These are phyloP conservation scores for Trichophyton rubrum DNA, from an alignment of 2,329 filamentous ascomycete species.

Conservation along the genomic window DNA sequence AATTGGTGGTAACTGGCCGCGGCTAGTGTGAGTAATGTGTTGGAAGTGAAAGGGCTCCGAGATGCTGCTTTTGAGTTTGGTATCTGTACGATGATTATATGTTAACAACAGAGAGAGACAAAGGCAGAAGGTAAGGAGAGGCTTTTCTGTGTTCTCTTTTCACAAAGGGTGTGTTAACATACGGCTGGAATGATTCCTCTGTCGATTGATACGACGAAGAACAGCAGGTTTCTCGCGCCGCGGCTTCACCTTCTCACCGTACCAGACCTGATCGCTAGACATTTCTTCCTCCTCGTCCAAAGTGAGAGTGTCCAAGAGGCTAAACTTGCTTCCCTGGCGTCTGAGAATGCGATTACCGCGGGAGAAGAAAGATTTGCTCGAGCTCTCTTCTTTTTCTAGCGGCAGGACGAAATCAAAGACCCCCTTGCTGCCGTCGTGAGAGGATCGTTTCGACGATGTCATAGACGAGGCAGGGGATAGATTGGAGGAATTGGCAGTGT, in stretches of 20 bases:
- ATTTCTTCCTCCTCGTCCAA: conserved; percentile 31
- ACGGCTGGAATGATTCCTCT: conserved; percentile 25
- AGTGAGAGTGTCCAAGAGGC: conserved; percentile 25
- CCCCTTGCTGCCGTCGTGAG: conserved; percentile 23
- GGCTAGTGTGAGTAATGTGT: conserved; percentile 48
- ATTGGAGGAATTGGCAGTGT: conserved; percentile 35
- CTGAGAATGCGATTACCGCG: conserved; percentile 37
- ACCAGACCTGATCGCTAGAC: conserved; percentile 21
- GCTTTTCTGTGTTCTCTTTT: background rate
- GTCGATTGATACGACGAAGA: conserved; percentile 23
- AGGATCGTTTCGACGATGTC: conserved; percentile 23
- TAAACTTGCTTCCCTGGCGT: conserved; percentile 37
- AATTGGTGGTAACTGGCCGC: conserved; percentile 41
- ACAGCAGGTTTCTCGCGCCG: conserved; percentile 15
- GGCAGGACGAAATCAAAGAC: conserved; percentile 19
- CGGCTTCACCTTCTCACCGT: conserved; percentile 17
- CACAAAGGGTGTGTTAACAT: conserved; percentile 16
- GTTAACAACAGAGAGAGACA: background rate
- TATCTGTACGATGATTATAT: conserved; percentile 19
- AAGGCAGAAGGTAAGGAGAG: background rate
- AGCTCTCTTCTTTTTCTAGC: conserved; percentile 24
- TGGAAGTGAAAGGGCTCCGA: conserved; percentile 54
- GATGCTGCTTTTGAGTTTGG: conserved; percentile 39
- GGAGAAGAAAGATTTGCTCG: conserved; percentile 30
- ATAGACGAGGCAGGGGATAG: conserved; percentile 36